Evolutionary conservation across 306 rosid species (phyloP), one percentile per base, ranked within the genome.

Genomic region (Glycyrrhiza uralensis): DNA sequence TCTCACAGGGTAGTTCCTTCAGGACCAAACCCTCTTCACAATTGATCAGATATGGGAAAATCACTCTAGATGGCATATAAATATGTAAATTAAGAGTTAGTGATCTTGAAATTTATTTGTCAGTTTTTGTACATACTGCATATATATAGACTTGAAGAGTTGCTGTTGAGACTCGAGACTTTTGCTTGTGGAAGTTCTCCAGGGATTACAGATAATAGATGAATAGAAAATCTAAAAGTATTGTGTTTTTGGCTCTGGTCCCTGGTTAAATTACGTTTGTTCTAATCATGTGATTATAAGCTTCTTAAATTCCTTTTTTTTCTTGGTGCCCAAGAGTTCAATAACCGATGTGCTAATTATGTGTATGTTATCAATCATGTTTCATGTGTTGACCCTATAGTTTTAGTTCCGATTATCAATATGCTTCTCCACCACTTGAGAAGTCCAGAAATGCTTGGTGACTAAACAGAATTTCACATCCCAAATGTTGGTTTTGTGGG

Each of bases 11-110:
- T 17, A 36, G 88, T 90, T 39, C 91, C 93, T 1, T 45, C 66
- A 59, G 96, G 93, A 58, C 91, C 96, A 57, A 86, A 90, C 74
- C 96, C 78, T 38, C 96, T 90, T 63, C 96, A 90, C 66, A 88
- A 90, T 72, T 89, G 77, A 81, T 42, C 76, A 33, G 6, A 59
- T 73, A 39, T 20, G 41, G 17, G 38, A 76, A 26, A 13, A 52
- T 51, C 55, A 15, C 52, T 60, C 52, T 60, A 39, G 46, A 54
- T 36, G 15, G 9, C 75, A 45, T 56, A 5, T 32, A 64, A 12
- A 71, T 54, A 54, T 24, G 56, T 72, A 79, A 17, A 72, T 15
- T 4, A 42, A 52, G 46, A 29, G 32, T 42, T 44, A 18, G 26
- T 30, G 26, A 18, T 63, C n/a, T 10, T 33, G 61, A 51, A 44